A percentile compares a stretch with the other conserved stretches of the same genome.
These are phyloP conservation scores for Wallacemonas rigidus DNA, from an alignment of 208 protist genomes.

Conservation along the genomic window DNA sequence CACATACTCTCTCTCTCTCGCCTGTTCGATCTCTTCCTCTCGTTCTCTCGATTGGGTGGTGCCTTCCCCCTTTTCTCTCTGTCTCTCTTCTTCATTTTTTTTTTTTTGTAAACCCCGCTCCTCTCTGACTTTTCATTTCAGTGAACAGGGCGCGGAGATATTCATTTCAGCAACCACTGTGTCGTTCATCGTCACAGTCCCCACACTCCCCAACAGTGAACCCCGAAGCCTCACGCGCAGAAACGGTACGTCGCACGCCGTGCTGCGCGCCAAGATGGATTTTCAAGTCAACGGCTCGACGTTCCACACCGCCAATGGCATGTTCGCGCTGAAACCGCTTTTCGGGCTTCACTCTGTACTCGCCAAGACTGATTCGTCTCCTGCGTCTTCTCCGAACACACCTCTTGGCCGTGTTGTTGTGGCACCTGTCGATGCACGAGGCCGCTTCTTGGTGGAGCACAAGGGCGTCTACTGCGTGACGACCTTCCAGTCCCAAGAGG, in stretches of 20 bases:
- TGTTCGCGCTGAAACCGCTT: slow-evolving; percentile 39
- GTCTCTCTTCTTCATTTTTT: slow-evolving; percentile 5
- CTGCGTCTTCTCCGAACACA: slow-evolving; percentile 1
- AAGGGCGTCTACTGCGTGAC: slow-evolving; percentile 36
- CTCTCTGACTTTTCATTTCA: background rate
- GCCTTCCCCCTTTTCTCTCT: background rate
- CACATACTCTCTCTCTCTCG: background rate
- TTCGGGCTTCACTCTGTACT: slow-evolving; percentile 48
- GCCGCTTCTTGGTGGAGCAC: slow-evolving; percentile 47
- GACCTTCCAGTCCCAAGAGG: slow-evolving; percentile 27
- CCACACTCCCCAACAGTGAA: too few species aligned
- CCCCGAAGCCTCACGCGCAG: background rate
- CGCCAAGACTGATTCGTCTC: slow-evolving; percentile 3
- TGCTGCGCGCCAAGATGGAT: slow-evolving; percentile 17
- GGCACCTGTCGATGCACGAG: slow-evolving; percentile 48
- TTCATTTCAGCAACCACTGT: too few species aligned
- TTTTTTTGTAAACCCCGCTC: background rate
- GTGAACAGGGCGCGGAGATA: too few species aligned
- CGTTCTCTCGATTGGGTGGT: background rate
- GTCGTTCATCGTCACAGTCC: too few species aligned
- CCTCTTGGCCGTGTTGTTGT: slow-evolving; percentile 29
- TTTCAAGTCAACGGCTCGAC: slow-evolving; percentile 49
- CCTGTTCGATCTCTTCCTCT: too few species aligned
- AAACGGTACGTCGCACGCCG: too few species aligned
- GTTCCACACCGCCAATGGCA: slow-evolving; percentile 27